A percentile compares a stretch with the other conserved stretches of the same genome.
Evolutionary conservation across 164 flowering plant species (phyloP).

Genomic region (Sextonia rubra): DNA sequence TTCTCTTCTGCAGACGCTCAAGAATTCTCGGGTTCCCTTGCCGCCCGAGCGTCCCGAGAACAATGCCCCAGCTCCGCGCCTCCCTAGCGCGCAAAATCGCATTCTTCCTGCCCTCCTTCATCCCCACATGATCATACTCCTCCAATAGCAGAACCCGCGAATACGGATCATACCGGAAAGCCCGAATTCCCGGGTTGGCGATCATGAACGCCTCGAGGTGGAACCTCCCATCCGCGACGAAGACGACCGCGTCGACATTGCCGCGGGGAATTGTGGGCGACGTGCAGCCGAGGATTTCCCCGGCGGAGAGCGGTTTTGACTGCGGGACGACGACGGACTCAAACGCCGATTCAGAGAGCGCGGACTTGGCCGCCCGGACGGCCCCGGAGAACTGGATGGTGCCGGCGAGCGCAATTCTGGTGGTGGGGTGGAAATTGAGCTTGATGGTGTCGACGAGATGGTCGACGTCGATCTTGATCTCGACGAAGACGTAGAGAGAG

Average conservation of each 20-base stretch:
- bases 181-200: slow-evolving; percentile 70
- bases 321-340: slow-evolving; percentile 78
- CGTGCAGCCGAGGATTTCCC: slow-evolving; percentile 92
- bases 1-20: slow-evolving; percentile 60
- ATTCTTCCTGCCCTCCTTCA: slow-evolving; percentile 68
- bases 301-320: slow-evolving; percentile 80
- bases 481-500: slow-evolving; percentile 85
- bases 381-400: slow-evolving; percentile 89
- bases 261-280: slow-evolving; percentile 51
- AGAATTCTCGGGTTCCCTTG: slow-evolving; percentile 89
- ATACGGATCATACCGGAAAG: slow-evolving; percentile 88
- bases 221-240: slow-evolving; percentile 94
- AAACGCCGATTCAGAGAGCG: slow-evolving; percentile 54
- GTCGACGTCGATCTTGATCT: slow-evolving; percentile 60
- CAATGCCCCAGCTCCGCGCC: slow-evolving; percentile 74
- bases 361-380: slow-evolving; percentile 62
- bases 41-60: slow-evolving; percentile 90
- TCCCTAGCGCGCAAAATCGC: slow-evolving; percentile 60
- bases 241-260: slow-evolving; percentile 38
- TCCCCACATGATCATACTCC: slow-evolving; percentile 88
- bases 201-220: slow-evolving; percentile 98
- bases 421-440: slow-evolving; percentile 23
- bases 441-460: slow-evolving; percentile 44
- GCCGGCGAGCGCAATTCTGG: slow-evolving; percentile 64
- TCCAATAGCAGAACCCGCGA: slow-evolving; percentile 74